phyloP scores from a whole-genome alignment of 257 asterid genomes.

The Apocynum venetum region DNA sequence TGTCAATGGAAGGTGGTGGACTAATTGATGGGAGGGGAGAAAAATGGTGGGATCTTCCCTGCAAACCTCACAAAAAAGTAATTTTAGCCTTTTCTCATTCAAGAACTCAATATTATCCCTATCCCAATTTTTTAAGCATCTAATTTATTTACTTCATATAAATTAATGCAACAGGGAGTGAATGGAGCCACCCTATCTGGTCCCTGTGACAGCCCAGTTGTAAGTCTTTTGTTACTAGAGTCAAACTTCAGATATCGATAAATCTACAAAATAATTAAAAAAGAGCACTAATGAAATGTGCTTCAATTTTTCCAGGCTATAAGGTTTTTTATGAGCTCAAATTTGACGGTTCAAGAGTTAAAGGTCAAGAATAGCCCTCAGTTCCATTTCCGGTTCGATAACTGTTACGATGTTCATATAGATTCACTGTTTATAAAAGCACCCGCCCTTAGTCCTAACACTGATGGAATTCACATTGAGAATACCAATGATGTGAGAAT shows the following conservation, averaged over 20 bases:
- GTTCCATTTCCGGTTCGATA: conserved; percentile 74
- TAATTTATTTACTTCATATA: neutral
- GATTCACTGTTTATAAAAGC: conserved; percentile 55
- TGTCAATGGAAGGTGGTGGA: conserved; percentile 87
- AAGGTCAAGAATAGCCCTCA: conserved; percentile 77
- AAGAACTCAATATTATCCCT: neutral
- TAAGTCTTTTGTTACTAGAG: conserved; percentile 27
- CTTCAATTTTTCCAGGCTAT: conserved; percentile 41
- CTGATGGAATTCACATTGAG: conserved; percentile 90
- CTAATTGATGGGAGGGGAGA: conserved; percentile 79
- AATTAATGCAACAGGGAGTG: conserved; percentile 46
- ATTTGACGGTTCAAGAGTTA: conserved; percentile 55
- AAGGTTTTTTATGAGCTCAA: conserved; percentile 74
- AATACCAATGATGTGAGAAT: conserved; percentile 64
- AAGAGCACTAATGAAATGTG: neutral
- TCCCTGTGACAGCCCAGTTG: conserved; percentile 94
- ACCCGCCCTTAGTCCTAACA: conserved; percentile 73
- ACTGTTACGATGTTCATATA: conserved; percentile 52
- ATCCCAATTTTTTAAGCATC: too few species aligned
- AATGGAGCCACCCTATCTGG: conserved; percentile 56
- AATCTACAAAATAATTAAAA: neutral
- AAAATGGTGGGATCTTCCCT: conserved; percentile 97
- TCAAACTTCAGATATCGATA: neutral
- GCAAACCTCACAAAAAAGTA: conserved; percentile 83
- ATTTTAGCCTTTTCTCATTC: neutral